Conservation (phyloP, 768 basidiomycete species). For the Leccinum aurantiacum region DNA sequence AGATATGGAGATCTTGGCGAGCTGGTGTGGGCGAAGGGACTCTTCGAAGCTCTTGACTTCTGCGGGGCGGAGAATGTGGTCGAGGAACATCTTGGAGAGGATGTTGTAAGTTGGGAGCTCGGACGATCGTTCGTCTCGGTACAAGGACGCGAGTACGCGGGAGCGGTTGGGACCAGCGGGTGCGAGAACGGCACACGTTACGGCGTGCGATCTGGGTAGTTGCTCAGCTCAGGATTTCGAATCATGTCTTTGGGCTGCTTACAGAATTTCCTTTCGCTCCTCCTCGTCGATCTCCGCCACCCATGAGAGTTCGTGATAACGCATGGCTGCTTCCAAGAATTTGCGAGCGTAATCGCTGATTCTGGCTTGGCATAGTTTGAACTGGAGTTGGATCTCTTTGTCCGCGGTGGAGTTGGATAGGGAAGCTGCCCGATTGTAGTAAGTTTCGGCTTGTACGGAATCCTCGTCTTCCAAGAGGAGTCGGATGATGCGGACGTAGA, state of each 20-base stretch:
- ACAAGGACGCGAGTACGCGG: constrained; percentile 86
- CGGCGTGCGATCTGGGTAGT: constrained; percentile 71
- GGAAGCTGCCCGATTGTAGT: constrained; percentile 93
- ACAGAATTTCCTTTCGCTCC: constrained; percentile 90
- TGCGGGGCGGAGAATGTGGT: constrained; percentile 87
- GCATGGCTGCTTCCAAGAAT: constrained; percentile 90
- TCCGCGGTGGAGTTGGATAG: constrained; percentile 80
- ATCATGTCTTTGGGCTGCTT: constrained; percentile 30
- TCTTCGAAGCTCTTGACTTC: constrained; percentile 91
- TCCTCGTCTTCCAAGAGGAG: constrained; percentile 95
- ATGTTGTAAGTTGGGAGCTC: constrained; percentile 85
- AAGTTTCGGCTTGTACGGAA: constrained; percentile 95
- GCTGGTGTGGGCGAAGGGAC: constrained; percentile 87
- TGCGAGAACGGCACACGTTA: constrained; percentile 94
- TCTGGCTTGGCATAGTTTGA: constrained; percentile 92
- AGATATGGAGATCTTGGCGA: constrained; percentile 86
- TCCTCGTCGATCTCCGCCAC: constrained; percentile 91
- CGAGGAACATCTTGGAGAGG: constrained; percentile 97
- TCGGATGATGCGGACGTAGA: constrained; percentile 94
- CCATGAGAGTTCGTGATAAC: constrained; percentile 94
- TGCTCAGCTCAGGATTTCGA: constrained; percentile 7
- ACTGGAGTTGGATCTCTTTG: constrained; percentile 76
- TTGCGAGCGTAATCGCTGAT: constrained; percentile 90
- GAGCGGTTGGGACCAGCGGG: constrained; percentile 97
- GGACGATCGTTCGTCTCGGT: constrained; percentile 86